These are phyloP conservation scores for Metschnikowia baotianmanensis DNA, from an alignment of 805 yeast genomes.

Conservation along the genomic window DNA sequence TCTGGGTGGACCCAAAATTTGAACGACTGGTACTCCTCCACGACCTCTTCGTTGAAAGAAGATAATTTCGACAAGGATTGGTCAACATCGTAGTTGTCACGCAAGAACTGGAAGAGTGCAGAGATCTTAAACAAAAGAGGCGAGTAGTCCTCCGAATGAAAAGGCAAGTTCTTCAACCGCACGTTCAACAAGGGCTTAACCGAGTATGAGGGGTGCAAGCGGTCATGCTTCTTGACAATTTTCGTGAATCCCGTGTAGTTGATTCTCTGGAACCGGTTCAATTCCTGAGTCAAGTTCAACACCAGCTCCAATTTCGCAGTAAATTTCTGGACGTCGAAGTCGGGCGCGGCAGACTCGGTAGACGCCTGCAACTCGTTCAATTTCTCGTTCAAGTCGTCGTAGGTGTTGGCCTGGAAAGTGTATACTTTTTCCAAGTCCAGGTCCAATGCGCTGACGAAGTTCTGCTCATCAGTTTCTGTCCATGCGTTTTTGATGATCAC, in stretches of 20 bases:
- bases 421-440: constrained; percentile 74
- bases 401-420: constrained; percentile 65
- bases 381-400: constrained; percentile 61
- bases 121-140: constrained; percentile 85
- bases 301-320: constrained; percentile 71
- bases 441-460: constrained; percentile 66
- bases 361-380: constrained; percentile 62
- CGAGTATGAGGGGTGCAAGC: constrained; percentile 82
- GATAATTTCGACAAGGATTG: constrained; percentile 49
- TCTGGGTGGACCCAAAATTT: constrained; percentile 98
- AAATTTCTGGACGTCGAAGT: constrained; percentile 59
- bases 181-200: constrained; percentile 88
- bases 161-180: constrained; percentile 81
- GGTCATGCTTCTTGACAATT: constrained; percentile 94
- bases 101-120: constrained; percentile 72
- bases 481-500: constrained; percentile 50
- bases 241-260: constrained; percentile 94
- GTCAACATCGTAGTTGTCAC: constrained; percentile 63
- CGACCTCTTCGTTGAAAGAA: constrained; percentile 38
- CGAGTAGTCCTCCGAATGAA: constrained; percentile 92
- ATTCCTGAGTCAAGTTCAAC: constrained; percentile 72
- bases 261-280: constrained; percentile 85
- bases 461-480: constrained; percentile 70
- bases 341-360: constrained; percentile 37
- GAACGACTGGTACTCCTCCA: constrained; percentile 55